phyloP scores from a whole-genome alignment of 306 rosid genomes.

The Prunus salicina region DNA sequence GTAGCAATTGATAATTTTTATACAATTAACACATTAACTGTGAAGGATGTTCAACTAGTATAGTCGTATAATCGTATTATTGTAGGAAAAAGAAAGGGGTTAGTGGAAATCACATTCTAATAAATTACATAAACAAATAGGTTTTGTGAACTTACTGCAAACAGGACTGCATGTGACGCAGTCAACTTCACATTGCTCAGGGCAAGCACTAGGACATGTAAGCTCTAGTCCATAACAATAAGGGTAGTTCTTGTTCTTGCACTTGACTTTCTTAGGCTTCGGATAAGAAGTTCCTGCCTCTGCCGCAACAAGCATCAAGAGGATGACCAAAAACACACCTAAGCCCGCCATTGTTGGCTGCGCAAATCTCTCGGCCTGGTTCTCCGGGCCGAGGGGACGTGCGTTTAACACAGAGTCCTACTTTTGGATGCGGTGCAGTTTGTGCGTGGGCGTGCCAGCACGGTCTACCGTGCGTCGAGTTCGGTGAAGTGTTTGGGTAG shows the following conservation, averaged over 20 bases:
- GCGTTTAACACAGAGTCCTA: no score
- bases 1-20: no score
- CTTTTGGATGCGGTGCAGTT: no score
- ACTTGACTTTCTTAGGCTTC: conserved; percentile 38
- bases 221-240: conserved; percentile 23
- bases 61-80: no score
- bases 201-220: conserved; percentile 34
- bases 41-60: no score
- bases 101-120: no score
- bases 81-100: no score
- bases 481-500: no score
- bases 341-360: conserved; percentile 13
- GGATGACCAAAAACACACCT: conserved; percentile 8
- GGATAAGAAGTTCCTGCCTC: conserved; percentile 15
- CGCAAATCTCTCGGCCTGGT: no score
- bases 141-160: conserved; percentile 23
- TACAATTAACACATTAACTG: background rate
- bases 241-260: conserved; percentile 25
- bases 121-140: background rate
- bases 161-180: conserved; percentile 37
- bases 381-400: no score
- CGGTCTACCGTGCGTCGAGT: no score
- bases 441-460: no score
- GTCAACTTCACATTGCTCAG: conserved; percentile 29
- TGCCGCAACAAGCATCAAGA: conserved; percentile 7